Evolutionary conservation across 805 yeast species (phyloP).

Genomic region (Teunomyces funiuensis): DNA sequence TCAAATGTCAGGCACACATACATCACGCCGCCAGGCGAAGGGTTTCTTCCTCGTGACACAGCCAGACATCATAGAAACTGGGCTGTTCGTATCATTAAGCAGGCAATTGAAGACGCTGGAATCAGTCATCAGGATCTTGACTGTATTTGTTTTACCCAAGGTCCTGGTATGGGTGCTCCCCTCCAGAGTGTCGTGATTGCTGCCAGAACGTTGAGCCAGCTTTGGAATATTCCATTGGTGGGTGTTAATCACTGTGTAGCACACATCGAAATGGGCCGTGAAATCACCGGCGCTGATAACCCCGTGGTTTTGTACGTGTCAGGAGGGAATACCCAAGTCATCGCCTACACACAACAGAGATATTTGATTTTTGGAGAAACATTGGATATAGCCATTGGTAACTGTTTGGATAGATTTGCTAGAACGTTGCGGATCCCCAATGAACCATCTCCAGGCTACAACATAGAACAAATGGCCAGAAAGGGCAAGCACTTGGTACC

Average conservation of each 20-base stretch:
- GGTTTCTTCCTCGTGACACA: slow-evolving; percentile 93
- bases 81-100: slow-evolving; percentile 76
- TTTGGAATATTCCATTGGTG: slow-evolving; percentile 82
- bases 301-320: slow-evolving; percentile 97
- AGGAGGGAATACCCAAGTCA: slow-evolving; percentile 98
- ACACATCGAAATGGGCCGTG: slow-evolving; percentile 98
- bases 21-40: slow-evolving; percentile 97
- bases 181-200: slow-evolving; percentile 89
- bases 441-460: slow-evolving; percentile 96
- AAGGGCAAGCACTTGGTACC: slow-evolving; percentile 62
- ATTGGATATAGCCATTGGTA: slow-evolving; percentile 95
- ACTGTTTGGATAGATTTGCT: slow-evolving; percentile 95
- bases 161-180: slow-evolving; percentile 99
- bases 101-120: slow-evolving; percentile 62
- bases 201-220: slow-evolving; percentile 77
- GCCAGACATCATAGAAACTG: slow-evolving; percentile 96
- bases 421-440: slow-evolving; percentile 85
- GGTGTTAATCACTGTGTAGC: slow-evolving; percentile 98
- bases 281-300: slow-evolving; percentile 94
- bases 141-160: slow-evolving; percentile 91
- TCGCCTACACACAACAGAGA: slow-evolving; percentile 90
- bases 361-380: slow-evolving; percentile 99
- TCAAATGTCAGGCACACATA: slow-evolving; percentile 95
- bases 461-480: slow-evolving; percentile 91
- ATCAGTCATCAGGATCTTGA: slow-evolving; percentile 56